These are phyloP conservation scores for Orobanche coerulescens DNA, from an alignment of 257 asterid genomes.

Conservation along the genomic window DNA sequence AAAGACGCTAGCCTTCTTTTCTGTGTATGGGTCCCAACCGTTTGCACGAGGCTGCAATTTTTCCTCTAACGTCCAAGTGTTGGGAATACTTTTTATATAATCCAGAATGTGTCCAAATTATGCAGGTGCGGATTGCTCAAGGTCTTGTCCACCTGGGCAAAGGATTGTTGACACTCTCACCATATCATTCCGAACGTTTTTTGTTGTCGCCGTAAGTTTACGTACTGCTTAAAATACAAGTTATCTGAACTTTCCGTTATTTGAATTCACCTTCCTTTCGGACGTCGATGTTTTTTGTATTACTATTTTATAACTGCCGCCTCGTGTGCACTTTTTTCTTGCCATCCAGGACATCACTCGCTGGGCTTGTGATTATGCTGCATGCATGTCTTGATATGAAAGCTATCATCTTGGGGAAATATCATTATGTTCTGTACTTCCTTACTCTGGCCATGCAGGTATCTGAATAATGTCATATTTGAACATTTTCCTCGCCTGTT, in stretches of 20 bases:
- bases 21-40: conserved; percentile 47
- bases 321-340: background rate
- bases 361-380: conserved; percentile 66
- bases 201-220: conserved; percentile 72
- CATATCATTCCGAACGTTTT: conserved; percentile 80
- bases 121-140: conserved; percentile 96
- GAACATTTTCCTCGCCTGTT: background rate
- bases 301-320: background rate
- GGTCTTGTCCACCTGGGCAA: conserved; percentile 92
- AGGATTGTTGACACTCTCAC: conserved; percentile 81
- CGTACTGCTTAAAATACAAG: background rate
- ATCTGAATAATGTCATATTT: background rate
- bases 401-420: conserved; percentile 74
- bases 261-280: no score
- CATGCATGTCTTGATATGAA: conserved; percentile 90
- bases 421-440: conserved; percentile 79
- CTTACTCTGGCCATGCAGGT: conserved; percentile 95
- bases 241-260: no score
- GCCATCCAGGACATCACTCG: conserved; percentile 61
- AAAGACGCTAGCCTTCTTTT: conserved; percentile 94
- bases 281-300: no score
- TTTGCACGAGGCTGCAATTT: background rate
- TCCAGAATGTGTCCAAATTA: conserved; percentile 8
- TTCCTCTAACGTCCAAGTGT: background rate
- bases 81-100: background rate